A percentile compares a stretch with the other conserved stretches of the same genome.
phyloP scores from a whole-genome alignment of 371 early-diverging fungal species.

The Apophysomyces ossiformis region DNA sequence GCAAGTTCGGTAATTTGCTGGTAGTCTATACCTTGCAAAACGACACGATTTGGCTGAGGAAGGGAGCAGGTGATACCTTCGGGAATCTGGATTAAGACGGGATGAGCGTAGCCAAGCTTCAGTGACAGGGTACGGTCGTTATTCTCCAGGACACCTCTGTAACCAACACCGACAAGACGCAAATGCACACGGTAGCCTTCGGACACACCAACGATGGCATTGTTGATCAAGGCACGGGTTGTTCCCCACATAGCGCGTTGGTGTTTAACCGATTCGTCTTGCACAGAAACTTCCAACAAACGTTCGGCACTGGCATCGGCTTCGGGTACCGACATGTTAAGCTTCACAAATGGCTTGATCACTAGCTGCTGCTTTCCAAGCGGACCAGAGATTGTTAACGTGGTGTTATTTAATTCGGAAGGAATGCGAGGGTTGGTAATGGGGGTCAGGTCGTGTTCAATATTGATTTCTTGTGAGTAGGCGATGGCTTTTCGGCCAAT shows the following conservation, averaged over 20 bases:
- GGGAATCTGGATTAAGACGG: slow-evolving; percentile 81
- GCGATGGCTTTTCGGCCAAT: slow-evolving; percentile 76
- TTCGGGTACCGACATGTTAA: slow-evolving; percentile 48
- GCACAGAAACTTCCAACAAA: slow-evolving; percentile 63
- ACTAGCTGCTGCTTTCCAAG: slow-evolving; percentile 76
- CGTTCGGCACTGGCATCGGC: slow-evolving; percentile 54
- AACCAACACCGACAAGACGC: slow-evolving; percentile 94
- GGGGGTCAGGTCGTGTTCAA: slow-evolving; percentile 65
- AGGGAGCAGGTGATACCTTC: slow-evolving; percentile 76
- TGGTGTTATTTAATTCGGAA: slow-evolving; percentile 67
- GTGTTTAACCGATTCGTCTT: slow-evolving; percentile 62
- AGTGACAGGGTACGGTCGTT: slow-evolving; percentile 65
- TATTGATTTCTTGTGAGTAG: slow-evolving; percentile 66
- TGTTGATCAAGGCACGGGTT: slow-evolving; percentile 84
- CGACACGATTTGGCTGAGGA: slow-evolving; percentile 87
- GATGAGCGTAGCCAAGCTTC: slow-evolving; percentile 92
- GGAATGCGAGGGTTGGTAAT: slow-evolving; percentile 61
- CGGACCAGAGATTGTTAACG: slow-evolving; percentile 81
- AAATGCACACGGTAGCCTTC: slow-evolving; percentile 89
- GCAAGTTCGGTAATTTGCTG: slow-evolving; percentile 89
- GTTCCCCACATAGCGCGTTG: slow-evolving; percentile 98
- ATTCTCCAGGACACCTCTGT: slow-evolving; percentile 85
- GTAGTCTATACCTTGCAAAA: slow-evolving; percentile 80
- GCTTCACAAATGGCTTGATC: slow-evolving; percentile 79
- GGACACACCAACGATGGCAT: slow-evolving; percentile 88